Percentiles rank a stretch among this genome's conserved stretches.
Conservation (phyloP, 805 yeast species). For the Debaryomyces tyrocola region DNA sequence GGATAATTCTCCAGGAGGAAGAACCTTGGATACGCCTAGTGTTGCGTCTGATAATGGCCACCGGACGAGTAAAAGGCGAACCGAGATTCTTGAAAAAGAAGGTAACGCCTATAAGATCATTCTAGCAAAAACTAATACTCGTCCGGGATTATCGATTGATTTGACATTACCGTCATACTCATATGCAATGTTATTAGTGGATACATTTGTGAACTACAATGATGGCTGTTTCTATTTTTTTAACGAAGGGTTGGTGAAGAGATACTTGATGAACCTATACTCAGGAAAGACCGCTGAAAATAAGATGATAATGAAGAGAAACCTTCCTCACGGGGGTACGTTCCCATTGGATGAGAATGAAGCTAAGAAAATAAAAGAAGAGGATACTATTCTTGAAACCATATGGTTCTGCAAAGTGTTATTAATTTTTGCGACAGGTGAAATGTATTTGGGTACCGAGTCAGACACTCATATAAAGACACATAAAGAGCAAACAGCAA, state of each 20-base stretch:
- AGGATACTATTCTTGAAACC: slow-evolving; percentile 65
- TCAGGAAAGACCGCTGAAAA: slow-evolving; percentile 46
- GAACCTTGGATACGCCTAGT: slow-evolving; percentile 5
- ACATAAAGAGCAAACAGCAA: slow-evolving; percentile 18
- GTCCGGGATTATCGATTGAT: slow-evolving; percentile 68
- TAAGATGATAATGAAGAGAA: slow-evolving; percentile 36
- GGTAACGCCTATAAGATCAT: slow-evolving; percentile 75
- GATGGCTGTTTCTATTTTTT: slow-evolving; percentile 85
- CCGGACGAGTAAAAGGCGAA: slow-evolving; percentile 37
- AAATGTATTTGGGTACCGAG: slow-evolving; percentile 78
- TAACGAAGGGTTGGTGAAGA: slow-evolving; percentile 77
- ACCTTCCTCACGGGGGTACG: slow-evolving; percentile 20
- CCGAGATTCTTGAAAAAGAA: slow-evolving; percentile 64
- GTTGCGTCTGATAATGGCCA: not conserved
- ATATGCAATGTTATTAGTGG: slow-evolving; percentile 72
- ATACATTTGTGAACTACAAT: slow-evolving; percentile 73
- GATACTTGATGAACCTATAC: slow-evolving; percentile 62
- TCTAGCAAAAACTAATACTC: slow-evolving; percentile 63
- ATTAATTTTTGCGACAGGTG: slow-evolving; percentile 75
- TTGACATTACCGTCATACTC: slow-evolving; percentile 75
- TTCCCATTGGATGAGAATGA: slow-evolving; percentile 38
- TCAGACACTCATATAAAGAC: slow-evolving; percentile 57
- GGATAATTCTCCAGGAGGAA: not conserved
- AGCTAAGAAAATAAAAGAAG: slow-evolving; percentile 44
- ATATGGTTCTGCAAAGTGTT: slow-evolving; percentile 80